Evolutionary conservation across 73 alveolate species (phyloP).

Genomic region (Breviolum minutum): DNA sequence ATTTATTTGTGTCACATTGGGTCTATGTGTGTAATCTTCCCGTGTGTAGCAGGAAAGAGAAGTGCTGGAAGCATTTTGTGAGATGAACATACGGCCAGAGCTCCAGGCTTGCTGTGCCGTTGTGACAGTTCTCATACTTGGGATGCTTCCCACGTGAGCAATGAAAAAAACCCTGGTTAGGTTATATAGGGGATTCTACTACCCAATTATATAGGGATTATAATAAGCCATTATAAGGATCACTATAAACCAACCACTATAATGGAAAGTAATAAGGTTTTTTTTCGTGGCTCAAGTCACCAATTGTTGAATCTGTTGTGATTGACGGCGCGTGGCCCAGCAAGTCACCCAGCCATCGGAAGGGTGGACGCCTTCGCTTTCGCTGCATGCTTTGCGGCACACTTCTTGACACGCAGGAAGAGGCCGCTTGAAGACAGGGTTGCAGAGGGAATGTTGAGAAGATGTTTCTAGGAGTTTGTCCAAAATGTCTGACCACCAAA

Average conservation of each 20-base stretch:
- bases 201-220: too few species aligned
- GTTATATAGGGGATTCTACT: too few species aligned
- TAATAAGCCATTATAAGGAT: too few species aligned
- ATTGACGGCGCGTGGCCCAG: not conserved
- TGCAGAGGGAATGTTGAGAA: too few species aligned
- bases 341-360: not conserved
- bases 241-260: too few species aligned
- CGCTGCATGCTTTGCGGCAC: slow-evolving; percentile 58
- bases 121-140: too few species aligned
- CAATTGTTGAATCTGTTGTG: not conserved
- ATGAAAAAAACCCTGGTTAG: too few species aligned
- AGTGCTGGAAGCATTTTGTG: slow-evolving; percentile 46
- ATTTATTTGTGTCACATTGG: not conserved
- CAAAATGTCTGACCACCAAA: not conserved
- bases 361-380: slow-evolving; percentile 75
- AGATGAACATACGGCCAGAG: slow-evolving; percentile 48
- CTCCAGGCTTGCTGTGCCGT: slow-evolving; percentile 45
- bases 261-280: too few species aligned
- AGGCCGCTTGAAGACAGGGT: not conserved
- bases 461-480: not conserved
- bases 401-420: slow-evolving; percentile 24
- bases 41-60: not conserved
- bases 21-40: too few species aligned
- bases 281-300: not conserved
- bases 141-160: too few species aligned